Percentiles rank a stretch among this genome's conserved stretches.
These are phyloP conservation scores for Kuraishia piskuri DNA, from an alignment of 805 yeast species.

Conservation along the genomic window DNA sequence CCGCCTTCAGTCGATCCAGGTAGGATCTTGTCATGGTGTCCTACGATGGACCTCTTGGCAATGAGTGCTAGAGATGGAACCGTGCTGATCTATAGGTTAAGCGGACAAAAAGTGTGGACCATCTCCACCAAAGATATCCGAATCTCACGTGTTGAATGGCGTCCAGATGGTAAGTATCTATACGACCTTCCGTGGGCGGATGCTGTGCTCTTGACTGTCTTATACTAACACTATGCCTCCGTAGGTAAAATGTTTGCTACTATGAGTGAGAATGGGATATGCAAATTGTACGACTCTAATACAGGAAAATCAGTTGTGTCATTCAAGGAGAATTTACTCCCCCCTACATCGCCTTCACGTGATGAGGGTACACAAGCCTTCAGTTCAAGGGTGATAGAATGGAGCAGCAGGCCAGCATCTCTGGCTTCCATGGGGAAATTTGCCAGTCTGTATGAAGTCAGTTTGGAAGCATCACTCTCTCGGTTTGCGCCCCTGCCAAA, in stretches of 20 bases:
- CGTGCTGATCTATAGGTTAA: conserved; percentile 21
- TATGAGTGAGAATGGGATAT: conserved; percentile 13
- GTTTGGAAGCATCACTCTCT: conserved; percentile 17
- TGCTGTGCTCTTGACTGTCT: background rate
- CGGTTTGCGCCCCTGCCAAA: conserved; percentile 9
- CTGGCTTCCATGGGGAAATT: conserved; percentile 7
- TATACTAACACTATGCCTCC: conserved; percentile 8
- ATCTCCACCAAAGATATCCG: conserved; percentile 1
- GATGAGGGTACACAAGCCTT: background rate
- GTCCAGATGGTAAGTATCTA: conserved; percentile 7
- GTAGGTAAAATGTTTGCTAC: conserved; percentile 23
- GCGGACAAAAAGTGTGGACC: conserved; percentile 25
- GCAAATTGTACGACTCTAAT: conserved; percentile 19
- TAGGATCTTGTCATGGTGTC: conserved; percentile 14
- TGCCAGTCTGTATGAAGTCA: conserved; percentile 13
- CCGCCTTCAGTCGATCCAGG: background rate
- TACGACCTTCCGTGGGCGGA: too few species aligned
- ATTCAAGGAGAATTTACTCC: conserved; percentile 8
- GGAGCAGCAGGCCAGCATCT: conserved; percentile 13
- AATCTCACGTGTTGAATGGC: conserved; percentile 3
- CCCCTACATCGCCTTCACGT: background rate
- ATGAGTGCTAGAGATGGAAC: conserved; percentile 18
- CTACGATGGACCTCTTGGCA: conserved; percentile 25
- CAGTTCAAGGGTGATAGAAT: conserved; percentile 5
- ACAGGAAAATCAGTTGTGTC: conserved; percentile 17